Conservation (phyloP, 495 filamentous ascomycete species). For the Podospora australis region DNA sequence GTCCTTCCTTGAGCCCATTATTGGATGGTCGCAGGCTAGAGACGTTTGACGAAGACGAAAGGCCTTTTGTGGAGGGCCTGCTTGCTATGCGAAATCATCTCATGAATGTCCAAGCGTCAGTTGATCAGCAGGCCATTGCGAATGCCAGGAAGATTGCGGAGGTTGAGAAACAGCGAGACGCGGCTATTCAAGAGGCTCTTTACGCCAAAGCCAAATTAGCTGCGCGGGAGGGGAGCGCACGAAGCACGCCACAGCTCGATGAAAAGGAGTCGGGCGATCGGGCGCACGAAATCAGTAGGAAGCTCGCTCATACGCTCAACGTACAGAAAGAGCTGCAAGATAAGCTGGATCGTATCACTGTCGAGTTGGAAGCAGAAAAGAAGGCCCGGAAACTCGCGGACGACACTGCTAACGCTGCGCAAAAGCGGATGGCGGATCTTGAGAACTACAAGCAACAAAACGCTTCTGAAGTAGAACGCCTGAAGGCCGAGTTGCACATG, state of each 20-base stretch:
- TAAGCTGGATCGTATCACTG: constrained; percentile 56
- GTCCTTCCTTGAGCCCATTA: constrained; percentile 60
- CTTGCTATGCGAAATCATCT: constrained; percentile 84
- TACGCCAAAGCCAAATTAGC: constrained; percentile 93
- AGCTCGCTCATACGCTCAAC: constrained; percentile 73
- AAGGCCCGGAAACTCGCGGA: constrained; percentile 77
- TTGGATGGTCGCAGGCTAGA: constrained; percentile 72
- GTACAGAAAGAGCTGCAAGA: constrained; percentile 68
- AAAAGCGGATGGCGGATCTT: constrained; percentile 74
- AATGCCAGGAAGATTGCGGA: constrained; percentile 88
- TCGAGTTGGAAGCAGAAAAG: constrained; percentile 73
- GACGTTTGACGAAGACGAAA: constrained; percentile 80
- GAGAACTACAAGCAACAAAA: constrained; percentile 76
- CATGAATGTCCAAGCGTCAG: constrained; percentile 72
- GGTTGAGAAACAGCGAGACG: constrained; percentile 86
- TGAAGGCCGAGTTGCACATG: constrained; percentile 78
- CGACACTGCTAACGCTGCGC: constrained; percentile 74
- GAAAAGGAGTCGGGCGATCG: constrained; percentile 61
- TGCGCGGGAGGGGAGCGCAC: constrained; percentile 65
- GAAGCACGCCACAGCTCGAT: constrained; percentile 66
- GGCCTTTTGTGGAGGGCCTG: constrained; percentile 86
- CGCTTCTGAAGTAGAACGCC: constrained; percentile 71
- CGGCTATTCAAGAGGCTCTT: constrained; percentile 83
- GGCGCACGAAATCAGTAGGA: constrained; percentile 68
- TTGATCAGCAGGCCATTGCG: constrained; percentile 75